Evolutionary conservation across 2,329 filamentous ascomycete species (phyloP).

Genomic region (Chaetomium sp.): DNA sequence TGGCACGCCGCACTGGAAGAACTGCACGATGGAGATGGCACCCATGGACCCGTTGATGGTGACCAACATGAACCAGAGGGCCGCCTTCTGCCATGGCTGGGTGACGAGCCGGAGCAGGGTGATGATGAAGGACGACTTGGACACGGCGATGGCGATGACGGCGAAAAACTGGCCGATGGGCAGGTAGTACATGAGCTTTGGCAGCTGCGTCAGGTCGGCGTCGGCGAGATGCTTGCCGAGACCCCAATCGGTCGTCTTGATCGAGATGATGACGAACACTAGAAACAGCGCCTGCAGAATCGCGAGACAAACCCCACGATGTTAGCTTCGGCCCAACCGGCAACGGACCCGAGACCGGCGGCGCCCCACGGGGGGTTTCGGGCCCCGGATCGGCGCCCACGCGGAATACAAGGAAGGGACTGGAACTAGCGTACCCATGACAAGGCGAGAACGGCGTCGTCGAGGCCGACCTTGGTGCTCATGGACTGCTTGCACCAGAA

Average conservation of each 20-base stretch:
- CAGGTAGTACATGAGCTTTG: slow-evolving; percentile 27
- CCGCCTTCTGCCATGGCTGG: slow-evolving; percentile 28
- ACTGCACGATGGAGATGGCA: slow-evolving; percentile 28
- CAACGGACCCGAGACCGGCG: background rate
- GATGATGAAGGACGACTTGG: slow-evolving; percentile 37
- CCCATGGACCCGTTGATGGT: slow-evolving; percentile 30
- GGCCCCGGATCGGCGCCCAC: no score
- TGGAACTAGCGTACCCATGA: slow-evolving; percentile 29
- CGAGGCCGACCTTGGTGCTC: slow-evolving; percentile 27
- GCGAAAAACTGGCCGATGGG: slow-evolving; percentile 34
- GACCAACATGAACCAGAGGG: slow-evolving; percentile 34
- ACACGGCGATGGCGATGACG: slow-evolving; percentile 33
- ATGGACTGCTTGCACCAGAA: slow-evolving; percentile 32
- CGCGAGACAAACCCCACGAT: background rate
- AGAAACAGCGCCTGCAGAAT: background rate
- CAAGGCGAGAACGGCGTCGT: slow-evolving; percentile 30
- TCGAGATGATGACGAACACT: background rate
- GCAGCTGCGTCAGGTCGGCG: slow-evolving; percentile 27
- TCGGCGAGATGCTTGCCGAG: slow-evolving; percentile 17
- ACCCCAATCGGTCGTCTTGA: background rate
- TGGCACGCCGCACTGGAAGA: slow-evolving; percentile 25
- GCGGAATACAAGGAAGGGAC: background rate
- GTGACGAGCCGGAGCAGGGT: slow-evolving; percentile 33
- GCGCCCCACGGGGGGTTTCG: background rate
- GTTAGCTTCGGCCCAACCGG: background rate